Evolutionary conservation across 2,329 filamentous ascomycete species (phyloP), one percentile per base, ranked within the genome.

Genomic region (Cladosporium sp.): DNA sequence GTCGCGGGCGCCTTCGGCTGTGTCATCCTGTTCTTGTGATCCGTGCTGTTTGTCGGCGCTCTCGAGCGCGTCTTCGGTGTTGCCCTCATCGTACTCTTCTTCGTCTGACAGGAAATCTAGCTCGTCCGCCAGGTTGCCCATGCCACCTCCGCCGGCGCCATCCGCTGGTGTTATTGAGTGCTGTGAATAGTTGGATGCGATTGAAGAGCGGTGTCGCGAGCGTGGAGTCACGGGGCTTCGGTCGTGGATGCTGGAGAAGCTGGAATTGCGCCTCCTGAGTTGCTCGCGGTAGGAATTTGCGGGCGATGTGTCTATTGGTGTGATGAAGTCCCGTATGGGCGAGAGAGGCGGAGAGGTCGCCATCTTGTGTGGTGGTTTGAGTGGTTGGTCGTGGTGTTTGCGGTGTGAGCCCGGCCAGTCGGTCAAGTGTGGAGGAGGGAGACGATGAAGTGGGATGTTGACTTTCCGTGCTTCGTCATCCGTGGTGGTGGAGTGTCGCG

Each of bases 71-170:
- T 67, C 69, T 51, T 73, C 69, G 12, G 70, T 72, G 65, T 64
- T 67, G 38, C 72, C 73, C 57, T 74, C 73, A 26, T 72, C 72
- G 52, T 73, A 69, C 1, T 72, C 73, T 36, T 73, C 73, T 8
- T 76, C 74, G 55, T 76, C 73, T 57, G 73, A 73, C 36, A 72
- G 59, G 32, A 72, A 67, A 1, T 90, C 92, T 58, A 95, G 81
- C 78, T 95, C 92, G 77, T 94, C 92, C 1, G 92, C 92, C 59
- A 95, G 78, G 71, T 92, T 93, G 36, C 91, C 92, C 68, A 92
- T 81, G 10, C 89, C 89, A 57, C 79, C 80, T 60, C 75, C 77
- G 18, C 72, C 75, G 11, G 71, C 15, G 79, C 78, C 49, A 73
- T 76, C 2, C 77, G 76, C 54, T 74, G 77, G 64, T 74, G 74